Percentiles rank a stretch among this genome's conserved stretches.
Conservation (phyloP, 306 rosid species). For the Aeschynomene evenia region DNA sequence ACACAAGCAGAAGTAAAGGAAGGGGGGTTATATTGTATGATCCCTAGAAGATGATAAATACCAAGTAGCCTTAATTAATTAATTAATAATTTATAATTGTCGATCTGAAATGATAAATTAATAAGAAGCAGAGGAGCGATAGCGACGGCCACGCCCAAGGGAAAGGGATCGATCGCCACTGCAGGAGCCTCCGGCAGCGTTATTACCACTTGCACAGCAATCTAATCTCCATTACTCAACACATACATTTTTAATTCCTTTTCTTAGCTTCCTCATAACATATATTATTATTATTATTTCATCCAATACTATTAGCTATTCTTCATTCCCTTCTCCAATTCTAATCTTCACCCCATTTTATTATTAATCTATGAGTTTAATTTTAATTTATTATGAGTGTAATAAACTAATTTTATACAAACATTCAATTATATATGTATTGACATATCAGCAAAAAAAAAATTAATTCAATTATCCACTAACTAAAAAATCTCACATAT, state of each 20-base stretch:
- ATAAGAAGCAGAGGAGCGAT: slow-evolving; percentile 27
- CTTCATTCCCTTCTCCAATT: not conserved
- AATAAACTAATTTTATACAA: too few species aligned
- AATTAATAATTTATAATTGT: not conserved
- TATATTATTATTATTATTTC: not conserved
- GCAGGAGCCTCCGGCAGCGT: slow-evolving; percentile 55
- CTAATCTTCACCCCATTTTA: too few species aligned
- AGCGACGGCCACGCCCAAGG: slow-evolving; percentile 53
- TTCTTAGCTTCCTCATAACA: not conserved
- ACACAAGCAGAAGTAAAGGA: not conserved
- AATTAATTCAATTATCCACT: too few species aligned
- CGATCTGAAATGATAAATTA: not conserved
- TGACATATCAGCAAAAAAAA: too few species aligned
- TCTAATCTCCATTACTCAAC: slow-evolving; percentile 21
- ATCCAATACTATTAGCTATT: not conserved
- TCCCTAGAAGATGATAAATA: not conserved
- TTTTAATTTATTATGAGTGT: too few species aligned
- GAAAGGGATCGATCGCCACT: slow-evolving; percentile 46
- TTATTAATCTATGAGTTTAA: too few species aligned
- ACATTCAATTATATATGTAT: too few species aligned
- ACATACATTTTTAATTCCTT: too few species aligned
- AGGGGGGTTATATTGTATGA: not conserved
- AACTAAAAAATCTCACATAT: too few species aligned
- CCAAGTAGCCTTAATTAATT: not conserved
- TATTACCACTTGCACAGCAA: slow-evolving; percentile 48